phyloP scores from a whole-genome alignment of 148 eudicot genomes.

The Chenopodium quinoa region DNA sequence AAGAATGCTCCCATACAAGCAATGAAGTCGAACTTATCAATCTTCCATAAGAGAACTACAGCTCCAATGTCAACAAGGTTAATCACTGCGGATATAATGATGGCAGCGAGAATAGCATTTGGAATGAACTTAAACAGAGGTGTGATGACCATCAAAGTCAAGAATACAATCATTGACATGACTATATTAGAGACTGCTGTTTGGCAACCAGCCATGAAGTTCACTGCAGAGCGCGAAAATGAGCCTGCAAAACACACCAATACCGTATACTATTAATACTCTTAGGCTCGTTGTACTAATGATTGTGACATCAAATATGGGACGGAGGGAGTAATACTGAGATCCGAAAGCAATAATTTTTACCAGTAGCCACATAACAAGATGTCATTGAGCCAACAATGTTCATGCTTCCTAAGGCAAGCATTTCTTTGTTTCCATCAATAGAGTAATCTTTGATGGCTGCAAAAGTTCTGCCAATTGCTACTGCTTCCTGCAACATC shows the following conservation, averaged over 20 bases:
- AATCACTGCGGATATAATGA: slow-evolving; percentile 71
- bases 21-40: slow-evolving; percentile 61
- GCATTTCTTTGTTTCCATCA: slow-evolving; percentile 95
- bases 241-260: slow-evolving; percentile 46
- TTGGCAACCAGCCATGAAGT: slow-evolving; percentile 64
- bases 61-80: slow-evolving; percentile 61
- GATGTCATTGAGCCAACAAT: slow-evolving; percentile 86
- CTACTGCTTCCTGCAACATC: slow-evolving; percentile 67
- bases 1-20: slow-evolving; percentile 80
- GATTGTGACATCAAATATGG: no score
- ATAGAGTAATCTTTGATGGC: slow-evolving; percentile 73
- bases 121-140: slow-evolving; percentile 71
- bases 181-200: slow-evolving; percentile 74
- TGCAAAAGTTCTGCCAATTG: slow-evolving; percentile 90
- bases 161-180: slow-evolving; percentile 52
- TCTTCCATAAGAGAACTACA: slow-evolving; percentile 54
- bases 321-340: background rate
- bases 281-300: no score
- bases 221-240: slow-evolving; percentile 69
- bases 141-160: slow-evolving; percentile 51
- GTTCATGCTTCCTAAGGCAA: slow-evolving; percentile 85
- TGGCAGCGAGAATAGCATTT: slow-evolving; percentile 63
- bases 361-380: slow-evolving; percentile 84
- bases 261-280: background rate
- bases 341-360: background rate